Base-by-base conservation (phyloP, 1,284 basidiomycete species). In the Puccinia sorghi region DNA sequence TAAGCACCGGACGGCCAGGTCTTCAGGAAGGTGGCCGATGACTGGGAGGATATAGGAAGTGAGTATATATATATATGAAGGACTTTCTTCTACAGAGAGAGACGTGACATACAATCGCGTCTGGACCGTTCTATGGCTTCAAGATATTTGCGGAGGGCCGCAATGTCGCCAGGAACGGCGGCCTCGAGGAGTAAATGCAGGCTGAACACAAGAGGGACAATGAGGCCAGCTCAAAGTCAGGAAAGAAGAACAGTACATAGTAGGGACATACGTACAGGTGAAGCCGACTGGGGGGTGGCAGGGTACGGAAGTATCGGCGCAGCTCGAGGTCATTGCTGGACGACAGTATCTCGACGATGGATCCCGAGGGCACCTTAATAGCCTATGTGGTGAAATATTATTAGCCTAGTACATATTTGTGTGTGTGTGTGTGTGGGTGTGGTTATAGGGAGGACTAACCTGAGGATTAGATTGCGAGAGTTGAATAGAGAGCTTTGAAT, bases 131-230 rank as follows among this genome's bases (percentile, higher is more conserved):
- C 75, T 27, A 78, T 59, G 22, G 59, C 7, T 32, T 67, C 75
- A 8, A 78, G 52, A 39, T 67, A 78, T 17, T 43, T 50, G 15
- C 75, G 50, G n/a, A 78, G 20, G 11, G 41, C 39, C 3, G 66
- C 66, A 15, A 78, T 52, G 37, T 78, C 75, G 17, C 75, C 75
- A 1, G 75, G 75, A 12, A 78, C 27, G 22, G 63, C 64, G 27
- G 75, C 64, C 41, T 78, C 66, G 20, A 78, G 64, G 32, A 78
- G 57, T 6, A 70, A 41, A 63, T 78, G 64, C 52, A 78, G 52
- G 15, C 75, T 78, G 27, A 37, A 52, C 4, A 22, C 8, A 3
- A 43, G 52, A 41, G 57, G 37, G 50, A 46, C 43, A 2, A 46
- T 46, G 11, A 46, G 15, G 43, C 9, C 43, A 2, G 11, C 43